These are phyloP conservation scores for Sugiyamaella neomexicana DNA, from an alignment of 1,139 yeast genomes.

Conservation along the genomic window DNA sequence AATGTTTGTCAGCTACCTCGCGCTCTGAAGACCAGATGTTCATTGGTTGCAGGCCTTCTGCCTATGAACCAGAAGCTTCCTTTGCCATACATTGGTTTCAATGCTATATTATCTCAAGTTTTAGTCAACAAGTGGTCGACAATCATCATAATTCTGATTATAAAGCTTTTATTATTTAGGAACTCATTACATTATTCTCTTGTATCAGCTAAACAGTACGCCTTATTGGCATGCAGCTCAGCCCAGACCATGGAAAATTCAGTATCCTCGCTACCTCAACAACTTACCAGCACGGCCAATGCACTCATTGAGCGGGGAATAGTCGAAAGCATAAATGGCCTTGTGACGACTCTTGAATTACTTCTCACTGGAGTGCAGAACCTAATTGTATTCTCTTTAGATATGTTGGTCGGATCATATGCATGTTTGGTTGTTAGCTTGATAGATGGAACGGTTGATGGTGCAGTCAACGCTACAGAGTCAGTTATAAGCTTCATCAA, in stretches of 20 bases:
- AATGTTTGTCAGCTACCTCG: not conserved
- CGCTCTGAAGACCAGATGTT: not conserved
- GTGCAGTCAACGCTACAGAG: conserved; percentile 73
- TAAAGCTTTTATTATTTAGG: conserved; percentile 39
- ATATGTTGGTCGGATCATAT: conserved; percentile 78
- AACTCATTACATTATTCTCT: conserved; percentile 33
- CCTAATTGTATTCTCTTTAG: conserved; percentile 63
- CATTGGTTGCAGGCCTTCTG: not conserved
- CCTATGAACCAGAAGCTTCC: not conserved
- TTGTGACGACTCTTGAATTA: conserved; percentile 45
- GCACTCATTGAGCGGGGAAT: conserved; percentile 49
- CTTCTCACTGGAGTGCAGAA: conserved; percentile 58
- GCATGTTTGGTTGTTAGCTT: conserved; percentile 77
- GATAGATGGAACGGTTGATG: conserved; percentile 67
- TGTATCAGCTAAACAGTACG: conserved; percentile 30
- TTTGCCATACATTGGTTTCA: conserved; percentile 38
- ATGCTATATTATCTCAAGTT: conserved; percentile 39
- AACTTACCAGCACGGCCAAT: conserved; percentile 57
- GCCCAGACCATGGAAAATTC: conserved; percentile 49
- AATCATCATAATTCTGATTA: conserved; percentile 35
- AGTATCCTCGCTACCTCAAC: conserved; percentile 54
- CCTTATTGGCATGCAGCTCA: conserved; percentile 45
- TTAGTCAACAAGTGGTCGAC: conserved; percentile 40
- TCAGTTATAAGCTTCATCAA: conserved; percentile 60
- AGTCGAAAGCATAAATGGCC: conserved; percentile 49